Conservation (phyloP, 768 basidiomycete genomes). For the Suillus luteus region DNA sequence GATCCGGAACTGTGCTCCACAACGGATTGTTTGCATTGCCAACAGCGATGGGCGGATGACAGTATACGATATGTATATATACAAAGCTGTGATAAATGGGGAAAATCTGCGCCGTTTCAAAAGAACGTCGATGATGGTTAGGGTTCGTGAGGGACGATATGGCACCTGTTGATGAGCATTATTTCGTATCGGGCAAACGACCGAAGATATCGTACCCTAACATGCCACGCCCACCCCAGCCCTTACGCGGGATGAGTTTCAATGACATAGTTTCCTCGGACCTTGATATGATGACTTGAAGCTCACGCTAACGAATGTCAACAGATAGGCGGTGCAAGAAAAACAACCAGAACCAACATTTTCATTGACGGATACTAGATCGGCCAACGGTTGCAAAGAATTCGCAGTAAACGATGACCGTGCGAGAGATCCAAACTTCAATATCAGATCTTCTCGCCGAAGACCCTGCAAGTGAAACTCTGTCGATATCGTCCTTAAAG, state of each 20-base stretch:
- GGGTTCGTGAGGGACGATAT: conserved; percentile 52
- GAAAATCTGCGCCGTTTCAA: not conserved
- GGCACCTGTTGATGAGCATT: conserved; percentile 46
- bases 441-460: conserved; percentile 64
- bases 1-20: not conserved
- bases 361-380: conserved; percentile 75
- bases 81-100: not conserved
- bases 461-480: conserved; percentile 52
- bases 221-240: conserved; percentile 88
- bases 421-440: conserved; percentile 72
- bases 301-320: conserved; percentile 47
- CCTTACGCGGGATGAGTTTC: conserved; percentile 65
- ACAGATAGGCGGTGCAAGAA: not conserved
- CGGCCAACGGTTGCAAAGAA: conserved; percentile 69
- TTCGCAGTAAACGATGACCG: conserved; percentile 50
- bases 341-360: conserved; percentile 52
- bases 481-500: not conserved
- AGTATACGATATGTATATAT: not conserved
- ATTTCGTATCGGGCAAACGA: conserved; percentile 4
- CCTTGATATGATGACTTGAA: conserved; percentile 61
- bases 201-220: conserved; percentile 60
- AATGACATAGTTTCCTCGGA: conserved; percentile 46
- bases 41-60: not conserved
- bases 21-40: not conserved
- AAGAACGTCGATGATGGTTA: not conserved